Evolutionary conservation across 306 rosid species (phyloP), one percentile per base, ranked within the genome.

Genomic region (Castanea sativa): DNA sequence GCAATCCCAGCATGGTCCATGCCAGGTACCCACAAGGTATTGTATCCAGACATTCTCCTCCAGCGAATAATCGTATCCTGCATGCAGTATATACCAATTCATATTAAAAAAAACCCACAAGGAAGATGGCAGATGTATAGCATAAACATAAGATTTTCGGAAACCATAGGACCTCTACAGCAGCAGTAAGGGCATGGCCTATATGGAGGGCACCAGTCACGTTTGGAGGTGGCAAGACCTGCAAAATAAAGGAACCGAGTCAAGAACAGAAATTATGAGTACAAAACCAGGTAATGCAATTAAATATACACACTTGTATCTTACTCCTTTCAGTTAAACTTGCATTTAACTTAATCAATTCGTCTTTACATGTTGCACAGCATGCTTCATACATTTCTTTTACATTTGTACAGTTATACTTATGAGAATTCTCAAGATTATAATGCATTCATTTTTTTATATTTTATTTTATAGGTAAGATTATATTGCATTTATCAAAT

Each of bases 1-100:
- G 99, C 99, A 67, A 95, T 93, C 79, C 97, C 99, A 13, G 98
- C 96, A 82, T 95, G 99, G 84, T 95, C 99, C 92, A 90, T 86
- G 78, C 96, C 94, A 82, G 98, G 99, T 79, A 95, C 98, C 99
- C 99, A 95, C 89, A 95, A 77, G 76, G 91, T 35, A 88, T 95
- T 95, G 89, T 84, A 91, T 74, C 99, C 97, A 63, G 92, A 88
- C 99, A 95, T 95, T 85, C 94, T 90, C 55, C 91, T 79, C 99
- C 97, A 95, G 18, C 97, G 92, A 76, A 95, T 95, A 79, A 93
- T 90, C 1, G 94, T 92, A 82, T 95, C 98, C 99, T 93, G 85
- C 79, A 86, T 18, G 58, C n/a, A 82, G 87, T 20, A 79, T 70
- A 52, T 25, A 77, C 55, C 57, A 79, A 4, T 55, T 71, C 13